A percentile compares a stretch with the other conserved stretches of the same genome.
phyloP scores from a whole-genome alignment of 2,329 filamentous ascomycete genomes.

The Samsoniella hepiali region DNA sequence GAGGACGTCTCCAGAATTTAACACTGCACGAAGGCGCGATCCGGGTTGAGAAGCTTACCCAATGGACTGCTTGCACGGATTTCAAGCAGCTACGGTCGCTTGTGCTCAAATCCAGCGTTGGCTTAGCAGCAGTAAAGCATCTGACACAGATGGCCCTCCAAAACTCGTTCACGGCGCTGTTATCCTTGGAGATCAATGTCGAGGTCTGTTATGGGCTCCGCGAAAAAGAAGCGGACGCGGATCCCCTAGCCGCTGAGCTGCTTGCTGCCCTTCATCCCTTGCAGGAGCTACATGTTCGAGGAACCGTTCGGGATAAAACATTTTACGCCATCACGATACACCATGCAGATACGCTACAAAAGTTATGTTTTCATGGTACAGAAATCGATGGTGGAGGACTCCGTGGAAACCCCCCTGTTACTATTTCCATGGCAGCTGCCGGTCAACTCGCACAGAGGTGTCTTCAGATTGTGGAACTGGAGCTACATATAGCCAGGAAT shows the following conservation, averaged over 20 bases:
- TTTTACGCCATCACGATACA: slow-evolving; percentile 7
- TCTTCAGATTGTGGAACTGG: slow-evolving; percentile 2
- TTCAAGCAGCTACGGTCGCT: slow-evolving; percentile 6
- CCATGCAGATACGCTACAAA: slow-evolving; percentile 4
- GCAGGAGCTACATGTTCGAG: slow-evolving; percentile 4
- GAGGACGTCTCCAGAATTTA: slow-evolving; percentile 6
- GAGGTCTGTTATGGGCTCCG: neutral
- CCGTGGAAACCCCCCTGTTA: neutral
- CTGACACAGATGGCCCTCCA: slow-evolving; percentile 4
- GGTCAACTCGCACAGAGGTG: slow-evolving; percentile 5
- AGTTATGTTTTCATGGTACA: slow-evolving; percentile 1
- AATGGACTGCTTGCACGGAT: slow-evolving; percentile 11
- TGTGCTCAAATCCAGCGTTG: neutral
- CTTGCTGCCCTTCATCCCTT: slow-evolving; percentile 3
- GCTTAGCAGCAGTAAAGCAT: slow-evolving; percentile 3
- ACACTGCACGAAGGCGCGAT: neutral
- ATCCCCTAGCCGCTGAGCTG: slow-evolving; percentile 6
- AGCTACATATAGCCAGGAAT: slow-evolving; percentile 9
- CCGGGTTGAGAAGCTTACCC: slow-evolving; percentile 6
- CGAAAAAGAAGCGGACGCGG: slow-evolving; percentile 8
- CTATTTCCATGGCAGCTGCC: slow-evolving; percentile 4
- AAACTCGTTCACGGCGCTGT: slow-evolving; percentile 1
- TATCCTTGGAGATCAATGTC: slow-evolving; percentile 5
- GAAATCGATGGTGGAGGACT: neutral
- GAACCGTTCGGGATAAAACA: slow-evolving; percentile 1